These are phyloP conservation scores for Yamadazyma insecticola DNA, from an alignment of 805 yeast species.

Conservation along the genomic window DNA sequence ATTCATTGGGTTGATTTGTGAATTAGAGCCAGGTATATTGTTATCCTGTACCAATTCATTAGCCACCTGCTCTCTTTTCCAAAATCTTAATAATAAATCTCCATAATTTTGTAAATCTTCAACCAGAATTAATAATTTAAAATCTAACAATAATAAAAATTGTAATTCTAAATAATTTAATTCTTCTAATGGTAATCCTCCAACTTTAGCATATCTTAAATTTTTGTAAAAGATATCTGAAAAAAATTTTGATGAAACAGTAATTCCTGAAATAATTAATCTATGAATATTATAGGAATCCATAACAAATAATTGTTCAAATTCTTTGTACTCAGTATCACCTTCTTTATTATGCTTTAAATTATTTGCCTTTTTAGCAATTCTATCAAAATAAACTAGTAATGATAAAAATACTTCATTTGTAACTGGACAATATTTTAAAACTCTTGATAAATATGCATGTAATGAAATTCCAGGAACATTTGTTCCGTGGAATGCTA, in stretches of 20 bases:
- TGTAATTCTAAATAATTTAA: constrained; percentile 89
- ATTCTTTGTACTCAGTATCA: constrained; percentile 12
- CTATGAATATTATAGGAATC: constrained; percentile 95
- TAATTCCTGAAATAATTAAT: constrained; percentile 87
- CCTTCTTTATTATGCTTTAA: constrained; percentile 21
- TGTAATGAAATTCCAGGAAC: constrained; percentile 93
- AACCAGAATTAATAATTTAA: constrained; percentile 77
- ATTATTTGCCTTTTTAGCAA: constrained; percentile 76
- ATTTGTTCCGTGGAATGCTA: constrained; percentile 93
- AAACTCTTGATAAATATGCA: constrained; percentile 83
- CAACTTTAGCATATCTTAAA: constrained; percentile 90
- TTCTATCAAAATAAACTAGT: constrained; percentile 90
- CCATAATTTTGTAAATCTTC: constrained; percentile 92
- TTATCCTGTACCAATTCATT: constrained; percentile 28
- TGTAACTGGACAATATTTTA: constrained; percentile 97
- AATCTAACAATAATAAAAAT: constrained; percentile 78
- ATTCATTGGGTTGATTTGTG: too few relatives aligned
- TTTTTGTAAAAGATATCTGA: constrained; percentile 93
- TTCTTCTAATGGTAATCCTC: constrained; percentile 91
- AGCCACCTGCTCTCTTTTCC: constrained; percentile 66
- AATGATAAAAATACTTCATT: constrained; percentile 90
- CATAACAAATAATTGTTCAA: constrained; percentile 83
- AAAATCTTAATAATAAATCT: constrained; percentile 75
- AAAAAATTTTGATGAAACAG: constrained; percentile 92
- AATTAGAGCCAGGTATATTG: too few relatives aligned